These are phyloP conservation scores for Dispira simplex DNA, from an alignment of 192 early-diverging fungal species.

Conservation along the genomic window DNA sequence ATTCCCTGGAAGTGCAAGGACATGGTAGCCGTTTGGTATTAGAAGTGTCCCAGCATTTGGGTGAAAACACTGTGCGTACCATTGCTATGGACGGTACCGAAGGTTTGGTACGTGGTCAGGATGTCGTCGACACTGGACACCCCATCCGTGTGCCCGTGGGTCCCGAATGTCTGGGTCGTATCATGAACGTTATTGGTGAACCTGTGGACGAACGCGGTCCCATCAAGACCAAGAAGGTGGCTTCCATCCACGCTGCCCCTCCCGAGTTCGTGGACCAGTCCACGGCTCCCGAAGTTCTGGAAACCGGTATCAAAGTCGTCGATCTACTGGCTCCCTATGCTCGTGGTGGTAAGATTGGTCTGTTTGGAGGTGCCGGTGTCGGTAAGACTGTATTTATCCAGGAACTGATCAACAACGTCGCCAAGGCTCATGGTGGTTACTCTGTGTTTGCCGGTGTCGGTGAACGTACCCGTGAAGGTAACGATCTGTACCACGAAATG, in stretches of 20 bases:
- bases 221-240: constrained; percentile 73
- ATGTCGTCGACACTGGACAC: constrained; percentile 81
- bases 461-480: constrained; percentile 98
- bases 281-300: constrained; percentile 83
- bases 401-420: constrained; percentile 98
- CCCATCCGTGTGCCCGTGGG: constrained; percentile 90
- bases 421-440: constrained; percentile 98
- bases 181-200: constrained; percentile 99
- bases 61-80: constrained; percentile 95
- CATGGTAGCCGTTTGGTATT: constrained; percentile 74
- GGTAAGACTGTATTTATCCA: constrained; percentile 99
- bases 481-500: constrained; percentile 99
- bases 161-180: constrained; percentile 89
- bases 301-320: constrained; percentile 98
- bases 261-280: constrained; percentile 94
- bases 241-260: constrained; percentile 82
- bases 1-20: constrained; percentile 88
- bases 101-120: constrained; percentile 92
- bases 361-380: constrained; percentile 98
- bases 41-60: constrained; percentile 93
- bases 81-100: constrained; percentile 99
- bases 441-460: constrained; percentile 97
- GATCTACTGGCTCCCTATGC: constrained; percentile 95
- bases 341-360: constrained; percentile 96
- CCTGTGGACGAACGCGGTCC: constrained; percentile 96